Evolutionary conservation across 1,284 basidiomycete species (phyloP), one percentile per base, ranked within the genome.

Genomic region (Melampsora medusae): DNA sequence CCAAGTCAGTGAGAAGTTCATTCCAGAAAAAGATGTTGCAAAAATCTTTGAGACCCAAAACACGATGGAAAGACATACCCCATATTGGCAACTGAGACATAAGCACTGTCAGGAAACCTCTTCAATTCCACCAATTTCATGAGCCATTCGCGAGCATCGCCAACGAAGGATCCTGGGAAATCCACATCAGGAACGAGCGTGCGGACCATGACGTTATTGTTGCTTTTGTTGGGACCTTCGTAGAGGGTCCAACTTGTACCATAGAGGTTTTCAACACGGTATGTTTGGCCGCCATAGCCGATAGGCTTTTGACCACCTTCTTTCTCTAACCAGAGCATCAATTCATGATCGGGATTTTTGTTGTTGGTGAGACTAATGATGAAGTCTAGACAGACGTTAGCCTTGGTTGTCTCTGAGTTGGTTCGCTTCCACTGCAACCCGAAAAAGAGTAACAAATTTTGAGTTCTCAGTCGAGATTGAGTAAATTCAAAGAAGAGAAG

Each of bases 271-370:
- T 35, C 33, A 22, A 53, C 50, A 2, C 17, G 50, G 50, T 4
- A 3, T 19, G 17, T 53, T 53, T 53, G 3, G 16, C 22, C 17
- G 14, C 50, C 50, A 53, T 53, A 53, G 50, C 50, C 50, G 14
- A 53, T 53, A 53, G 50, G 50, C 50, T 53, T 53, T 53, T 53
- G 50, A 53, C 50, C 50, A 19, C 50, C 50, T 53, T 53, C 50
- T 17, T 53, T 19, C 50, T 53, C 50, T 17, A 53, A 22, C 50
- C 50, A 53, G 12, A 53, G 50, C 50, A 53, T 53, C 17, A 53
- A 22, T 22, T 53, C 50, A 53, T 19, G 16, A 5, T 53, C 50
- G 17, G 50, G 50, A 22, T 53, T 53, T 22, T 53, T 53, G 16
- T 53, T 17, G 50, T 17, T 19, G 12, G 16, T 22, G 22, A 19